Conservation (phyloP, 1,139 yeast species). For the Debaryomyces sp. region DNA sequence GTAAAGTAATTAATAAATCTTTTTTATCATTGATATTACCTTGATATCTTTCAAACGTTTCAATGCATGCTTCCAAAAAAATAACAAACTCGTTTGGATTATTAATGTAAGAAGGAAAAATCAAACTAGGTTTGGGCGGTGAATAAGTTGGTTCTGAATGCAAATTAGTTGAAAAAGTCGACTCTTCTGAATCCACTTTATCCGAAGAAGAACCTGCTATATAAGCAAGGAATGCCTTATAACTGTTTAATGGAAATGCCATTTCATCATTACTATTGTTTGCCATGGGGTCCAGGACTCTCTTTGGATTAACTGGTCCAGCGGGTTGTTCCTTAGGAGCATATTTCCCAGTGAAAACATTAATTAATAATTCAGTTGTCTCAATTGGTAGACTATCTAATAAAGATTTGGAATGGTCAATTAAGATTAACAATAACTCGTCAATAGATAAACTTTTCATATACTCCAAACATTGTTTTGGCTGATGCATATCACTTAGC, state of each 20-base stretch:
- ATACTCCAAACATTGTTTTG: constrained; percentile 64
- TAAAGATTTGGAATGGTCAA: constrained; percentile 65
- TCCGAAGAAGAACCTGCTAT: constrained; percentile 39
- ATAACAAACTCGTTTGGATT: constrained; percentile 89
- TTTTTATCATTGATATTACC: constrained; percentile 70
- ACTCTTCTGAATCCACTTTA: constrained; percentile 17
- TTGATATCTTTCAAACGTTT: constrained; percentile 74
- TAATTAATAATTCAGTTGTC: constrained; percentile 79
- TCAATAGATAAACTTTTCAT: constrained; percentile 73
- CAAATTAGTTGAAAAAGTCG: constrained; percentile 4
- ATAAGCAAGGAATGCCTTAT: constrained; percentile 69
- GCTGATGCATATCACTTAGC: constrained; percentile 65
- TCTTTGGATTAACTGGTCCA: constrained; percentile 9
- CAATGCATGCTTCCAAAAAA: constrained; percentile 90
- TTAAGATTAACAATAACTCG: constrained; percentile 73
- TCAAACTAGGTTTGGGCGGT: constrained; percentile 88
- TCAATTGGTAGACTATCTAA: constrained; percentile 75
- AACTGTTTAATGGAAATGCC: constrained; percentile 55
- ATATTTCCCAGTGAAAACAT: constrained; percentile 86
- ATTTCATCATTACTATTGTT: constrained; percentile 11
- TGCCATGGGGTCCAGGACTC: constrained; percentile 10
- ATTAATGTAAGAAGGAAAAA: constrained; percentile 82
- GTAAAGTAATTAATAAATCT: constrained; percentile 75
- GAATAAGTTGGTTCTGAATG: constrained; percentile 66
- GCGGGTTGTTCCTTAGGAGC: constrained; percentile 36